Conservation (phyloP, 495 filamentous ascomycete genomes). For the Aspergillus egyptiacus region DNA sequence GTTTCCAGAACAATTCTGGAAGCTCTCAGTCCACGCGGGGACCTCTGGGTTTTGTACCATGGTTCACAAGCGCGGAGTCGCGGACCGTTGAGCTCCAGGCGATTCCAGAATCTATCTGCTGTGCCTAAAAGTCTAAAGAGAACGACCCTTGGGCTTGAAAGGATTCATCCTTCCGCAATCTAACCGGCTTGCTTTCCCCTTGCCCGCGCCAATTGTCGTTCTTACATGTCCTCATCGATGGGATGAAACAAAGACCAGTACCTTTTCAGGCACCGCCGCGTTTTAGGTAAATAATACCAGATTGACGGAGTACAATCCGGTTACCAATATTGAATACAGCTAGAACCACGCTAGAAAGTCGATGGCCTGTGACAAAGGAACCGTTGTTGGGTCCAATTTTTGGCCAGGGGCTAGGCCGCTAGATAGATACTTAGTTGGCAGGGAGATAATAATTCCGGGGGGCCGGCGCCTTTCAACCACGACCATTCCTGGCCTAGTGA, state of each 20-base stretch:
- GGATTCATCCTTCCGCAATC: background rate
- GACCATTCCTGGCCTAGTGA: background rate
- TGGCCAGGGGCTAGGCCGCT: background rate
- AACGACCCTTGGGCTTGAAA: background rate
- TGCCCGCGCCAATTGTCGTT: background rate
- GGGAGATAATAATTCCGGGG: slow-evolving; percentile 5
- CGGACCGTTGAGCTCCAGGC: slow-evolving; percentile 1
- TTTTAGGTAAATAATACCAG: background rate
- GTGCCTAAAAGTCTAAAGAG: background rate
- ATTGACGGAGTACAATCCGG: slow-evolving; percentile 1
- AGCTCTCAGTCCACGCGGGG: slow-evolving; percentile 1
- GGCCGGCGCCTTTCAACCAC: too few species aligned
- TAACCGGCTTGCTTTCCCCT: background rate
- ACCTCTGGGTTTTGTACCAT: background rate
- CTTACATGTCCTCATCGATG: background rate
- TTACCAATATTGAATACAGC: slow-evolving; percentile 8
- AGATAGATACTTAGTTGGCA: slow-evolving; percentile 1
- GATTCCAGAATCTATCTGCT: background rate
- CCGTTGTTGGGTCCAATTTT: background rate
- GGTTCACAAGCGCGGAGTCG: slow-evolving; percentile 1
- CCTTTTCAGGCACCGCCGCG: background rate
- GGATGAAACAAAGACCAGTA: background rate
- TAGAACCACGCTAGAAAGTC: slow-evolving; percentile 9
- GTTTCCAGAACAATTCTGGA: slow-evolving; percentile 12
- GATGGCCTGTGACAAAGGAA: too few species aligned